A percentile compares a stretch with the other conserved stretches of the same genome.
phyloP scores from a whole-genome alignment of 1,139 yeast genomes.

The Saccharomyces hybrid region DNA sequence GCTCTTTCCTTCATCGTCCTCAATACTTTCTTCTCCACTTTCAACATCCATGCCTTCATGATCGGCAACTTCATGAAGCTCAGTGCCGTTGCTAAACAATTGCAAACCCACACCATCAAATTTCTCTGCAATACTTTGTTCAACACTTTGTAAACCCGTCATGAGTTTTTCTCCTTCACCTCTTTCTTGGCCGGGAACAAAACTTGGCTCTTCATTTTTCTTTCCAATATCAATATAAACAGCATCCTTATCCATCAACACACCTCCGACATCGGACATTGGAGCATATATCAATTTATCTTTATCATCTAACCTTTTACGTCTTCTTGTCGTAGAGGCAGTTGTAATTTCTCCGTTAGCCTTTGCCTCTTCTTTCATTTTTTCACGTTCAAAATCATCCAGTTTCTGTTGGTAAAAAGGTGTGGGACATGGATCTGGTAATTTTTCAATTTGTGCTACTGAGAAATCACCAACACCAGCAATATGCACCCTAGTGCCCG shows the following conservation, averaged over 20 bases:
- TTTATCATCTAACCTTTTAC: constrained; percentile 88
- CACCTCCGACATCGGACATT: constrained; percentile 98
- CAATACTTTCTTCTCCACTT: constrained; percentile 32
- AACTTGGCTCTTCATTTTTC: constrained; percentile 38
- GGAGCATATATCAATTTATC: constrained; percentile 96
- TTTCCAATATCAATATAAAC: constrained; percentile 87
- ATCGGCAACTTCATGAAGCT: constrained; percentile 38
- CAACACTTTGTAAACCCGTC: constrained; percentile 67
- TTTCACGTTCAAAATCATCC: constrained; percentile 71
- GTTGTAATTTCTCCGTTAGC: constrained; percentile 38
- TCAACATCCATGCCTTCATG: constrained; percentile 36
- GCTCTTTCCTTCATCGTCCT: constrained; percentile 32
- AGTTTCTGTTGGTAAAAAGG: constrained; percentile 82
- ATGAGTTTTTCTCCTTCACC: constrained; percentile 81
- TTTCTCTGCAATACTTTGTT: constrained; percentile 54
- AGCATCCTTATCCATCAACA: constrained; percentile 92
- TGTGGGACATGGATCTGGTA: constrained; percentile 98
- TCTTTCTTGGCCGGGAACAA: constrained; percentile 59
- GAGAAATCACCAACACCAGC: constrained; percentile 93
- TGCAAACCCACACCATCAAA: constrained; percentile 66
- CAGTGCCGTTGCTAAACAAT: constrained; percentile 55
- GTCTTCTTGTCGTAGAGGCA: constrained; percentile 54
- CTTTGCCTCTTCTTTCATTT: constrained; percentile 41
- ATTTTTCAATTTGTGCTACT: constrained; percentile 68
- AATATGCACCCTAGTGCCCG: constrained; percentile 78